A percentile compares a stretch with the other conserved stretches of the same genome.
phyloP scores from a whole-genome alignment of 495 filamentous ascomycete species.

The Xylaria longipes region DNA sequence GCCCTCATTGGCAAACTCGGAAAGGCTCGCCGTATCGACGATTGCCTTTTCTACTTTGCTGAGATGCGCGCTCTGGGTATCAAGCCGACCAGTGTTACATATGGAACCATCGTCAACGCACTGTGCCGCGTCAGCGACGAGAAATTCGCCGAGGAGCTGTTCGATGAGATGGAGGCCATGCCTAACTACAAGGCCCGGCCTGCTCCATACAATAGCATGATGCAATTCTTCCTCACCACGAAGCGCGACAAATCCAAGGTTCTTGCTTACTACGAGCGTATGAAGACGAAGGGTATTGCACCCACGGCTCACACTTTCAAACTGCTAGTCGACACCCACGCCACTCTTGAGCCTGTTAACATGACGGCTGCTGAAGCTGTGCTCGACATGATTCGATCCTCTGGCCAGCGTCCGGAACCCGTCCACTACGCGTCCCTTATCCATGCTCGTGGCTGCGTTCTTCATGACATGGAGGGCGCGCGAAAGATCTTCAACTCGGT shows the following conservation, averaged over 20 bases:
- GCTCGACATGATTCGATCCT: conserved; percentile 74
- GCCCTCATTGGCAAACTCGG: conserved; percentile 97
- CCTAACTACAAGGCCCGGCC: conserved; percentile 98
- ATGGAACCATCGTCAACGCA: conserved; percentile 97
- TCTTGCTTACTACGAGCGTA: conserved; percentile 93
- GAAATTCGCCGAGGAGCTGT: conserved; percentile 95
- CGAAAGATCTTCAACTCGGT: conserved; percentile 82
- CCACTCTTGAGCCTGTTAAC: conserved; percentile 90
- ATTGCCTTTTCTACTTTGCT: conserved; percentile 95
- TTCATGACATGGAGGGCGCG: conserved; percentile 87
- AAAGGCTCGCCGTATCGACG: conserved; percentile 95
- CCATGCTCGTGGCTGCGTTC: conserved; percentile 93
- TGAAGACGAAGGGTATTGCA: conserved; percentile 83
- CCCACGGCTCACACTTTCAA: conserved; percentile 97
- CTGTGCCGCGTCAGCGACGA: conserved; percentile 97
- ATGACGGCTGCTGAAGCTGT: conserved; percentile 89
- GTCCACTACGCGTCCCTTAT: conserved; percentile 96
- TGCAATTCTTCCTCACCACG: conserved; percentile 98
- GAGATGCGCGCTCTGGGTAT: conserved; percentile 95
- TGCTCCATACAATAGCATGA: conserved; percentile 97
- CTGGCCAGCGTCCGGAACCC: conserved; percentile 80
- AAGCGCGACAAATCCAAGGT: conserved; percentile 95
- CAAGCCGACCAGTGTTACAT: conserved; percentile 95
- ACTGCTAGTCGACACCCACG: conserved; percentile 93
- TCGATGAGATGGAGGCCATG: conserved; percentile 99